phyloP scores from a whole-genome alignment of 2,329 filamentous ascomycete genomes.

The Xylaria sp. region DNA sequence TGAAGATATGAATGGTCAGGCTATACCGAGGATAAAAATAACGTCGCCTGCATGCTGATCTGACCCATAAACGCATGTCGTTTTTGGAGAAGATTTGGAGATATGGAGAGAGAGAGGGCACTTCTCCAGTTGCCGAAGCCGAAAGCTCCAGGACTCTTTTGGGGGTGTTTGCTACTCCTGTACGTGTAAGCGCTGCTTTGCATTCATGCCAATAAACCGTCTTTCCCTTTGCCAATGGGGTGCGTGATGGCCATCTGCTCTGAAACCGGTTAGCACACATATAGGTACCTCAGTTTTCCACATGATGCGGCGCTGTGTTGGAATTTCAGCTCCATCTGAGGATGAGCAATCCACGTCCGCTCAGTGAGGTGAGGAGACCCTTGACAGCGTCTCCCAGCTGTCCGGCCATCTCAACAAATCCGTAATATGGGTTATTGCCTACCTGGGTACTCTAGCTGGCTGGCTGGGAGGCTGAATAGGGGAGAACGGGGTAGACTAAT shows the following conservation, averaged over 20 bases:
- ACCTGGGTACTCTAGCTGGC: too few relatives aligned
- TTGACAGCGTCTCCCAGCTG: too few relatives aligned
- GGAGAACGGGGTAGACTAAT: too few relatives aligned
- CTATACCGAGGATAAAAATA: constrained; percentile 20
- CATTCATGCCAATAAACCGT: not conserved
- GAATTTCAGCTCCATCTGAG: not conserved
- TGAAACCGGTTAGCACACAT: constrained; percentile 3
- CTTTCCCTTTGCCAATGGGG: not conserved
- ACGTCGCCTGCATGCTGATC: constrained; percentile 22
- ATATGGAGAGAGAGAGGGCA: constrained; percentile 13
- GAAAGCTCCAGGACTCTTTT: constrained; percentile 19
- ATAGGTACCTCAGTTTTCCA: not conserved
- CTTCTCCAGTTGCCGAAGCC: constrained; percentile 29
- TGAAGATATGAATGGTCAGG: constrained; percentile 22
- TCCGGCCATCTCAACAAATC: too few relatives aligned
- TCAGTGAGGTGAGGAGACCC: too few relatives aligned
- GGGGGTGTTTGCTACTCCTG: constrained; percentile 15
- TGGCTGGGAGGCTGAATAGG: too few relatives aligned
- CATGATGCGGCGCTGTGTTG: not conserved
- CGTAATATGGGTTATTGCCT: too few relatives aligned
- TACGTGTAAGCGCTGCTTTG: not conserved
- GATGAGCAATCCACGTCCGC: too few relatives aligned
- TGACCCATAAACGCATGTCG: constrained; percentile 20
- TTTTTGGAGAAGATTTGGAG: constrained; percentile 27
- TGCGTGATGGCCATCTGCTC: constrained; percentile 11